Conservation (phyloP, 768 basidiomycete species). For the Mycena rebaudengoi region DNA sequence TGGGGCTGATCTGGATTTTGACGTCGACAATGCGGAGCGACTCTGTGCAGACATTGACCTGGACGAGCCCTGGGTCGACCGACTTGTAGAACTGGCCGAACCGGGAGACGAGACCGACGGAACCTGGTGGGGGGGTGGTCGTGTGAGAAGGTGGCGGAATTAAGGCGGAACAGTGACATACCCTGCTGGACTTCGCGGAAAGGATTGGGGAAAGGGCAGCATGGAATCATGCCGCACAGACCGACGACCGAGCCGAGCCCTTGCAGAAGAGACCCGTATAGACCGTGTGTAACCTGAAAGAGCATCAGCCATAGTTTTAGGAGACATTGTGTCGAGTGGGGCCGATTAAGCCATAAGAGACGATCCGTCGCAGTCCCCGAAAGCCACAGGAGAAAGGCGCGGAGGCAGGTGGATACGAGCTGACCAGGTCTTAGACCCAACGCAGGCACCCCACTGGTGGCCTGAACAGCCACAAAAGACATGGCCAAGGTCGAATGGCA, state of each 20-base stretch:
- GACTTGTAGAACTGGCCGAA: slow-evolving; percentile 98
- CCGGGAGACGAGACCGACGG: slow-evolving; percentile 89
- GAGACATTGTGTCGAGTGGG: background rate
- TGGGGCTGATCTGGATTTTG: slow-evolving; percentile 93
- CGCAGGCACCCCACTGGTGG: no score
- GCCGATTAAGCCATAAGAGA: background rate
- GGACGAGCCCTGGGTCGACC: slow-evolving; percentile 90
- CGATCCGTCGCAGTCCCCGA: background rate
- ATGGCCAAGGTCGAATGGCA: no score
- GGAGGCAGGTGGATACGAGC: no score
- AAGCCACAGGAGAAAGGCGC: no score
- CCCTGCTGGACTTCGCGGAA: slow-evolving; percentile 90
- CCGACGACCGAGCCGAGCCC: slow-evolving; percentile 74
- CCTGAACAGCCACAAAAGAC: no score
- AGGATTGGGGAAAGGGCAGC: slow-evolving; percentile 88
- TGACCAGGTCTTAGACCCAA: no score
- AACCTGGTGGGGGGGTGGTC: slow-evolving; percentile 54
- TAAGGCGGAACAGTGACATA: slow-evolving; percentile 32
- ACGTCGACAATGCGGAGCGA: slow-evolving; percentile 88
- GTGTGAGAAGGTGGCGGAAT: slow-evolving; percentile 9
- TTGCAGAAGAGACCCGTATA: slow-evolving; percentile 86
- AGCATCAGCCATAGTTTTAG: no score
- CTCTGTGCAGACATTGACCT: slow-evolving; percentile 96
- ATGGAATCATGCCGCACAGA: slow-evolving; percentile 78
- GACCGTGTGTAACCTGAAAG: slow-evolving; percentile 77